phyloP scores from a whole-genome alignment of 257 asterid species.

The Verbena officinalis region DNA sequence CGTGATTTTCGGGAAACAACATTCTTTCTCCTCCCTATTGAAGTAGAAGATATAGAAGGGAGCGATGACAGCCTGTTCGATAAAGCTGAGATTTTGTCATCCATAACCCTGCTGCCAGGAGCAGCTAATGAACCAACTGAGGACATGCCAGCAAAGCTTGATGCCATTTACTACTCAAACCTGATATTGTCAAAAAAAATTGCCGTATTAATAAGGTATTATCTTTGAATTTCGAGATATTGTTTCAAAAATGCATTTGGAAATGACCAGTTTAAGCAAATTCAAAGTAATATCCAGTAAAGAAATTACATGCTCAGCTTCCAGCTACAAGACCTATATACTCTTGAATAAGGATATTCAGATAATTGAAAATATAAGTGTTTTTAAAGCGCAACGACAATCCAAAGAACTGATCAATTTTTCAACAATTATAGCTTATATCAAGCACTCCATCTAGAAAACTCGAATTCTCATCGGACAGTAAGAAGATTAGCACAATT shows the following conservation, averaged over 20 bases:
- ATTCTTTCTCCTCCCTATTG: conserved; percentile 60
- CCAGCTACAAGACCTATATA: not conserved
- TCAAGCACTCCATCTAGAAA: conserved; percentile 2
- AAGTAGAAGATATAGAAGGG: conserved; percentile 58
- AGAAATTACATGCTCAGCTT: not conserved
- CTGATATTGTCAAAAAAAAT: conserved; percentile 20
- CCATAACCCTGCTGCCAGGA: conserved; percentile 51
- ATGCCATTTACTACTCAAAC: conserved; percentile 61
- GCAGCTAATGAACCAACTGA: conserved; percentile 82
- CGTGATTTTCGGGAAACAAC: conserved; percentile 45
- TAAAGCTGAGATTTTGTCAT: conserved; percentile 51
- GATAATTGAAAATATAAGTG: not conserved
- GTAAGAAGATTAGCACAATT: too few species aligned
- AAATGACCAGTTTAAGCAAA: too few species aligned
- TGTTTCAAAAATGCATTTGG: too few species aligned
- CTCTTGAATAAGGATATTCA: not conserved
- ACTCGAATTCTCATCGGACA: too few species aligned
- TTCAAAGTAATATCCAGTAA: too few species aligned
- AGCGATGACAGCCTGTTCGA: conserved; percentile 68
- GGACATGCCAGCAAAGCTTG: conserved; percentile 66
- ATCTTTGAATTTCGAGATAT: too few species aligned
- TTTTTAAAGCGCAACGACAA: not conserved
- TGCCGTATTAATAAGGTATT: too few species aligned
- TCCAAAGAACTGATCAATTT: not conserved
- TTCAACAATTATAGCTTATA: not conserved